Conservation (phyloP, 169 alveolate species). For the Babesia ovis region DNA sequence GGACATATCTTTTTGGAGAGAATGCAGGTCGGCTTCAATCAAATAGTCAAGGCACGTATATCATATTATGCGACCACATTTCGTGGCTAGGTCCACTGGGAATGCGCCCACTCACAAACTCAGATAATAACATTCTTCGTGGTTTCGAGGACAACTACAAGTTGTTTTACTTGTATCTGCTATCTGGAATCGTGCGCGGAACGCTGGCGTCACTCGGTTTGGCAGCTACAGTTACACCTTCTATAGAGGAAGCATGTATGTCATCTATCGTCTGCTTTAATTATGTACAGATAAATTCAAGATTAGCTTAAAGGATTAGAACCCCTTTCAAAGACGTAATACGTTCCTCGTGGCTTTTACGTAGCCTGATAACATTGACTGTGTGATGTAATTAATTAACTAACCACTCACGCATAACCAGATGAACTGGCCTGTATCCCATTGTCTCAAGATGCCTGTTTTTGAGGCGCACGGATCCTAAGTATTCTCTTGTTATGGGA, state of each 20-base stretch:
- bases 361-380: constrained; percentile 21
- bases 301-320: constrained; percentile 25
- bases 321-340: not conserved
- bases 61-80: constrained; percentile 43
- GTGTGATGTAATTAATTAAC: not conserved
- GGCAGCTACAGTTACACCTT: constrained; percentile 42
- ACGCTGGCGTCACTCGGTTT: constrained; percentile 67
- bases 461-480: constrained; percentile 47
- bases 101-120: not conserved
- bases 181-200: constrained; percentile 58
- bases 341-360: constrained; percentile 20
- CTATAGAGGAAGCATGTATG: constrained; percentile 38
- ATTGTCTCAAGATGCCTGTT: constrained; percentile 45
- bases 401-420: constrained; percentile 49
- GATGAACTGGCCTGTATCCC: constrained; percentile 40
- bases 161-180: constrained; percentile 39
- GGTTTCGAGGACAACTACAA: constrained; percentile 19
- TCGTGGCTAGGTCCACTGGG: constrained; percentile 51
- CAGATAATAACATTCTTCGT: not conserved
- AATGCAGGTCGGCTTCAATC: constrained; percentile 64
- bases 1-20: constrained; percentile 61
- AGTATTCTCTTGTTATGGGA: constrained; percentile 47
- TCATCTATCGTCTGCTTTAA: not conserved
- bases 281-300: constrained; percentile 46
- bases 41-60: constrained; percentile 61